Evolutionary conservation across 2,329 filamentous ascomycete species (phyloP).

Genomic region (Gyromitra esculenta): DNA sequence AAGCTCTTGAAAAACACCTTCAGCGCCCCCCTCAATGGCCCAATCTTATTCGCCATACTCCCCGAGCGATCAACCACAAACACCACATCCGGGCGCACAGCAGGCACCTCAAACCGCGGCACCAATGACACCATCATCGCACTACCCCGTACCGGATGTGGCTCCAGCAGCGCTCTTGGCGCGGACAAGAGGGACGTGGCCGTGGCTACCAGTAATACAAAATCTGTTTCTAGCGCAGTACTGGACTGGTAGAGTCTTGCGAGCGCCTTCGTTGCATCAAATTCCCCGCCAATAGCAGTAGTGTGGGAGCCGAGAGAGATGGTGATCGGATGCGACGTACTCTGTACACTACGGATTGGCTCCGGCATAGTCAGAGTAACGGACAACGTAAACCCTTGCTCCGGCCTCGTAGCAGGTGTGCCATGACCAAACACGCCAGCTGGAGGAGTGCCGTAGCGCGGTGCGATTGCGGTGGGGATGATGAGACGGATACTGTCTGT

Average conservation of each 20-base stretch:
- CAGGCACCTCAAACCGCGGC: constrained; percentile 69
- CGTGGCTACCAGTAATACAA: constrained; percentile 73
- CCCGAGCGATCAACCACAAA: constrained; percentile 78
- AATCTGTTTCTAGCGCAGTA: constrained; percentile 70
- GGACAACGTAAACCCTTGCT: constrained; percentile 61
- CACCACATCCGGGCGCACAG: constrained; percentile 68
- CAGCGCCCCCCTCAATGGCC: constrained; percentile 67
- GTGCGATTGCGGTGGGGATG: constrained; percentile 73
- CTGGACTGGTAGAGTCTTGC: constrained; percentile 68
- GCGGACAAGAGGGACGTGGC: constrained; percentile 66
- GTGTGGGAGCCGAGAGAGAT: constrained; percentile 70
- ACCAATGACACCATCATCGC: constrained; percentile 77
- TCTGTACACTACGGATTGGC: constrained; percentile 68
- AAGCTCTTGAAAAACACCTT: constrained; percentile 73
- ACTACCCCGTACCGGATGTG: constrained; percentile 68
- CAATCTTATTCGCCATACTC: constrained; percentile 69
- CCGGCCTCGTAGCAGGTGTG: constrained; percentile 61
- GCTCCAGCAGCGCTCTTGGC: constrained; percentile 73
- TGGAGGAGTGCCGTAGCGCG: constrained; percentile 70
- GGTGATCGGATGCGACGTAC: constrained; percentile 73
- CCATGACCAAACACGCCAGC: constrained; percentile 58
- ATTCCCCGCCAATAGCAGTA: background rate
- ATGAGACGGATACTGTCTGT: constrained; percentile 75
- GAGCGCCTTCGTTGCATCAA: constrained; percentile 69
- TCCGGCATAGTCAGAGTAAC: constrained; percentile 69